These are phyloP conservation scores for Evernia prunastri DNA, from an alignment of 495 filamentous ascomycete genomes.

Conservation along the genomic window DNA sequence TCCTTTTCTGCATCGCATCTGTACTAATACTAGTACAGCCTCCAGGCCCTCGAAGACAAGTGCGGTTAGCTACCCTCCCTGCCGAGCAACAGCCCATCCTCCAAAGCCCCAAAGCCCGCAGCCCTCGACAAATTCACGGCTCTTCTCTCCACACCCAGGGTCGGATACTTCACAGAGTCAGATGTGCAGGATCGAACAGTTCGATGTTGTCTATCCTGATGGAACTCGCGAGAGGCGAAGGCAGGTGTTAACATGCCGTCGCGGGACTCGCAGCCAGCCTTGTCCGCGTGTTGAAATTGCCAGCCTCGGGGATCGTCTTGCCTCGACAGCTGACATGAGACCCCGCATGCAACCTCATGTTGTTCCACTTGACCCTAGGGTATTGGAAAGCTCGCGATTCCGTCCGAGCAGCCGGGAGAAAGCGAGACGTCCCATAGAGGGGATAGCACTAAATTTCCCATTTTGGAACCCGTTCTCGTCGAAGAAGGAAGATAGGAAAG, in stretches of 20 bases:
- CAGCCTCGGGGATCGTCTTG: constrained; percentile 8
- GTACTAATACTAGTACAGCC: not conserved
- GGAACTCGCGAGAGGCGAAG: constrained; percentile 16
- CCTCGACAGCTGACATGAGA: constrained; percentile 6
- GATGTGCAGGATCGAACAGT: constrained; percentile 25
- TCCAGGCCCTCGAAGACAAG: constrained; percentile 4
- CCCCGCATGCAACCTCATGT: not conserved
- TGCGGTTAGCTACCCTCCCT: not conserved
- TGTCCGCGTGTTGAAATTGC: constrained; percentile 1
- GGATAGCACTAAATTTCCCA: constrained; percentile 4
- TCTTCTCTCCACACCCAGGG: not conserved
- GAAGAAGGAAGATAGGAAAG: constrained; percentile 11
- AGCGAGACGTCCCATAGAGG: not conserved
- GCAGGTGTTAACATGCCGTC: constrained; percentile 14
- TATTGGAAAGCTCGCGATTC: not conserved
- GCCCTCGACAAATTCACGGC: not conserved
- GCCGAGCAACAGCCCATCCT: not conserved
- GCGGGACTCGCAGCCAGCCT: constrained; percentile 17
- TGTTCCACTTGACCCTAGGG: not conserved
- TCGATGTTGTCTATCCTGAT: constrained; percentile 19
- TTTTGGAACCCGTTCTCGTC: constrained; percentile 19
- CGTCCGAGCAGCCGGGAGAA: not conserved
- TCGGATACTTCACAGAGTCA: constrained; percentile 7
- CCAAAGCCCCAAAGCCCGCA: not conserved
- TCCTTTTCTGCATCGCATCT: not conserved